Conservation (phyloP, 768 basidiomycete species). For the Naganishia onofrii region DNA sequence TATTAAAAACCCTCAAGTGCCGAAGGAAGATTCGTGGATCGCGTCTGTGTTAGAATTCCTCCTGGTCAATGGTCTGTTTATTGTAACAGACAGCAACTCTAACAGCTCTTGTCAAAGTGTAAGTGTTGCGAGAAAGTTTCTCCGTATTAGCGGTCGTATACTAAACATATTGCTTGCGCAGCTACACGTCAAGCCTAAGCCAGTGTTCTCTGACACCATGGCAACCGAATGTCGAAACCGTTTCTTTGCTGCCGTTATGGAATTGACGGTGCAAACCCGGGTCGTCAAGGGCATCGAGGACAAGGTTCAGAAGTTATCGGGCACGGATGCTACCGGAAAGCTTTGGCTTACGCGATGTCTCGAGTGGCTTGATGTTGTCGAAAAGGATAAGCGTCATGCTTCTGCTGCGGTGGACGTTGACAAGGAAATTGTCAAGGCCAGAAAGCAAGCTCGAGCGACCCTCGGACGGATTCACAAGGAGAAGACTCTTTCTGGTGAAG, state of each 20-base stretch:
- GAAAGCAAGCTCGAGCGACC: slow-evolving; percentile 55
- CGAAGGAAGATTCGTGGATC: slow-evolving; percentile 74
- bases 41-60: slow-evolving; percentile 75
- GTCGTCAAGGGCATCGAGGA: slow-evolving; percentile 62
- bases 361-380: slow-evolving; percentile 54
- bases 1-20: slow-evolving; percentile 73
- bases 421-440: slow-evolving; percentile 59
- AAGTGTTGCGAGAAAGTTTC: slow-evolving; percentile 46
- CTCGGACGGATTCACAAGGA: slow-evolving; percentile 44
- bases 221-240: slow-evolving; percentile 66
- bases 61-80: slow-evolving; percentile 74
- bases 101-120: slow-evolving; percentile 65
- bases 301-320: slow-evolving; percentile 60
- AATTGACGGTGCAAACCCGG: slow-evolving; percentile 63
- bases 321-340: slow-evolving; percentile 67
- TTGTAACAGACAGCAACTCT: slow-evolving; percentile 68
- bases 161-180: slow-evolving; percentile 43
- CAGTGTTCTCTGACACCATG: slow-evolving; percentile 70
- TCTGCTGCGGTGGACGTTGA: slow-evolving; percentile 59
- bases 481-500: slow-evolving; percentile 53
- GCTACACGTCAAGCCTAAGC: slow-evolving; percentile 65
- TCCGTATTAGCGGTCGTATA: not conserved
- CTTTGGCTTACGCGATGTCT: slow-evolving; percentile 75
- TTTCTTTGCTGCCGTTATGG: slow-evolving; percentile 70
- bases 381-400: slow-evolving; percentile 69